Conservation (phyloP, 176 grass and related monocot genomes). For the Hsuehochloa calcarea region DNA sequence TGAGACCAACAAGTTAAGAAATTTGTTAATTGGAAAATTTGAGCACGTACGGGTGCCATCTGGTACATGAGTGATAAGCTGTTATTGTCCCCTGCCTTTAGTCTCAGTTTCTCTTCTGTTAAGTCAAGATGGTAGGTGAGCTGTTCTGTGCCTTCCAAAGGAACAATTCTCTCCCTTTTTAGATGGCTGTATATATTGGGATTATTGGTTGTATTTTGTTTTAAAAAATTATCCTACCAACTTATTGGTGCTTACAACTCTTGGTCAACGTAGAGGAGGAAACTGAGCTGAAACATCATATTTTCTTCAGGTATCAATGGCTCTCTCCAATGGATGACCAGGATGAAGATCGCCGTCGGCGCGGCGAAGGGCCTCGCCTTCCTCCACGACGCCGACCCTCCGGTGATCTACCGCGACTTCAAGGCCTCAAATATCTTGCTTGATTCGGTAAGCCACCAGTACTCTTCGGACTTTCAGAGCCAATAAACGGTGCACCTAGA, state of each 20-base stretch:
- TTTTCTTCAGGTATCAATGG: constrained; percentile 36
- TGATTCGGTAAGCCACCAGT: constrained; percentile 44
- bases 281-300: constrained; percentile 27
- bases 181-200: background rate
- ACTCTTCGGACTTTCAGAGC: background rate
- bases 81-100: constrained; percentile 1
- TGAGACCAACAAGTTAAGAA: constrained; percentile 19
- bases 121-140: constrained; percentile 27
- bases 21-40: background rate
- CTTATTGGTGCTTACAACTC: background rate
- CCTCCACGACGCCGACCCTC: constrained; percentile 50
- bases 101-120: background rate
- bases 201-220: background rate
- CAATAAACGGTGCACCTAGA: background rate
- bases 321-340: constrained; percentile 58
- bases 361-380: constrained; percentile 75
- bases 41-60: background rate
- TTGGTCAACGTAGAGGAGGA: constrained; percentile 27
- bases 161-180: background rate
- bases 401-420: constrained; percentile 77
- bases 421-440: constrained; percentile 78
- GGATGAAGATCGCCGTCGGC: constrained; percentile 68
- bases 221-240: background rate
- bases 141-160: constrained; percentile 18
- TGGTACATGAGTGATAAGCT: constrained; percentile 19